phyloP scores from a whole-genome alignment of 768 basidiomycete species.

The Podaxis sp. region DNA sequence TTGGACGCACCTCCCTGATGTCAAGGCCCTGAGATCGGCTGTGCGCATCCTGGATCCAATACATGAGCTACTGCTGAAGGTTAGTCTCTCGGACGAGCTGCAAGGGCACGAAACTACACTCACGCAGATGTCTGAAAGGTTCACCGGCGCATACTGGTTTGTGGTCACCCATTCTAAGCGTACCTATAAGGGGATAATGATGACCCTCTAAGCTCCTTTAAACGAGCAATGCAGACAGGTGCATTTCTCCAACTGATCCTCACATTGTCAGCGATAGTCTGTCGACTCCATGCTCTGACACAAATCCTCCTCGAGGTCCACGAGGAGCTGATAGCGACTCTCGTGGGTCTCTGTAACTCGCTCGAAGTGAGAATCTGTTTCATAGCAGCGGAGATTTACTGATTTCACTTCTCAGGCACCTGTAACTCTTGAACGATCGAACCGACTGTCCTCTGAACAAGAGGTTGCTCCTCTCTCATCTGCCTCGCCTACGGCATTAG shows the following conservation, averaged over 20 bases:
- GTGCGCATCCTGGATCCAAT: constrained; percentile 36
- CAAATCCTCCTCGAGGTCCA: constrained; percentile 44
- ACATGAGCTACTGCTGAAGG: background rate
- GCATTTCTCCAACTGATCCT: constrained; percentile 74
- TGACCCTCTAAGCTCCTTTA: constrained; percentile 48
- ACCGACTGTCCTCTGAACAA: background rate
- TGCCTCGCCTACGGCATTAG: background rate
- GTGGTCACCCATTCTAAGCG: constrained; percentile 16
- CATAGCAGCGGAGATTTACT: background rate
- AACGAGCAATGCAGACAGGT: constrained; percentile 65
- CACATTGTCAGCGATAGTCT: constrained; percentile 58
- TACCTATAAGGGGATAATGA: background rate
- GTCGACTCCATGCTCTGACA: constrained; percentile 50
- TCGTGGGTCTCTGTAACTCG: constrained; percentile 10
- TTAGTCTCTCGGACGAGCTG: background rate
- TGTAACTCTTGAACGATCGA: background rate
- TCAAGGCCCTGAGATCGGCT: constrained; percentile 17
- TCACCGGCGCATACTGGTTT: constrained; percentile 53
- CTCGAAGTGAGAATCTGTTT: background rate
- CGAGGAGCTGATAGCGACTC: constrained; percentile 13
- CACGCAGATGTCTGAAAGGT: constrained; percentile 24
- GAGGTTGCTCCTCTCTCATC: background rate
- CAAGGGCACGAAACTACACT: background rate
- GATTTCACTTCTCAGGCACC: background rate
- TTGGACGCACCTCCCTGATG: constrained; percentile 63